Percentiles rank a stretch among this genome's conserved stretches.
Conservation (phyloP, 2,329 filamentous ascomycete species). For the Aschersonia sp. region DNA sequence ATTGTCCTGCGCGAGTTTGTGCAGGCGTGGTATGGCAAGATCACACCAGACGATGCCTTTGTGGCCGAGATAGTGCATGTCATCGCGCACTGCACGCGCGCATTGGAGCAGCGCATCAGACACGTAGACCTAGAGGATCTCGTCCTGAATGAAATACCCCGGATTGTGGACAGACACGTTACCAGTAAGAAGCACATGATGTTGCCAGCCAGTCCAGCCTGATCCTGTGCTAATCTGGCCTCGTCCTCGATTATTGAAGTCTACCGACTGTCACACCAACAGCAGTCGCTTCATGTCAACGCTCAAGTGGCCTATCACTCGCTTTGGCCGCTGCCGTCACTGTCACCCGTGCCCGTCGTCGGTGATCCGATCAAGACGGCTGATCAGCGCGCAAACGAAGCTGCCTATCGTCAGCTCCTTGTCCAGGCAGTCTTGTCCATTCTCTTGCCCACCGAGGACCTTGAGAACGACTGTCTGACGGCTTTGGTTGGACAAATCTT, state of each 20-base stretch:
- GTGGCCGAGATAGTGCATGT: slow-evolving; percentile 79
- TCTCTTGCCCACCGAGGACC: slow-evolving; percentile 80
- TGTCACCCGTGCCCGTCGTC: slow-evolving; percentile 59
- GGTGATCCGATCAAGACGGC: slow-evolving; percentile 33
- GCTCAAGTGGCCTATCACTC: slow-evolving; percentile 67
- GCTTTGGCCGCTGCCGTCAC: slow-evolving; percentile 63
- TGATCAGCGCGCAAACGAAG: slow-evolving; percentile 63
- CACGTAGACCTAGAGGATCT: slow-evolving; percentile 72
- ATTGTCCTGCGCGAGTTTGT: slow-evolving; percentile 85
- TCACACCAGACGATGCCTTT: slow-evolving; percentile 81
- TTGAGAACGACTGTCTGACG: slow-evolving; percentile 76
- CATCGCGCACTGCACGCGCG: slow-evolving; percentile 82
- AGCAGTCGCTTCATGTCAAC: slow-evolving; percentile 45
- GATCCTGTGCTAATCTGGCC: not conserved
- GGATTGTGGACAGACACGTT: slow-evolving; percentile 67
- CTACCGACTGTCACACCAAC: slow-evolving; percentile 53
- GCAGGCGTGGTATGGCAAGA: slow-evolving; percentile 82
- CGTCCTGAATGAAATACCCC: slow-evolving; percentile 76
- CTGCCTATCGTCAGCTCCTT: slow-evolving; percentile 75
- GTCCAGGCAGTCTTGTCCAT: slow-evolving; percentile 69
- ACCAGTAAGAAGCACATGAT: slow-evolving; percentile 38
- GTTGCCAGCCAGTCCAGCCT: not conserved
- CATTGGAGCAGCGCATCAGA: slow-evolving; percentile 72
- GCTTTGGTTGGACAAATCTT: slow-evolving; percentile 77
- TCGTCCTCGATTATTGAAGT: slow-evolving; percentile 30